A percentile compares a stretch with the other conserved stretches of the same genome.
Conservation (phyloP, 257 asterid species). For the Solanum neorickii region DNA sequence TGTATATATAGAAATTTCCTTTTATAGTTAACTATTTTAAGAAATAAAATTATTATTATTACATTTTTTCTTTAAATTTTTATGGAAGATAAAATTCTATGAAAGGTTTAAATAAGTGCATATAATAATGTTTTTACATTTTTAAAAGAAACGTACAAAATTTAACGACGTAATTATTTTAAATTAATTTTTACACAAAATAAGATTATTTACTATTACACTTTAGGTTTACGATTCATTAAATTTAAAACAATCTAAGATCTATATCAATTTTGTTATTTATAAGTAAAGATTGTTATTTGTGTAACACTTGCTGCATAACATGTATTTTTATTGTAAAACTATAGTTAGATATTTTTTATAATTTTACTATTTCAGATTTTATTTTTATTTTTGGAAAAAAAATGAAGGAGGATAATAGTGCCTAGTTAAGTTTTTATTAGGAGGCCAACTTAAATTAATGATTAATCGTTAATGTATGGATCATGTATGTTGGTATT, state of each 20-base stretch:
- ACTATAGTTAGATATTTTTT: neutral
- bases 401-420: neutral
- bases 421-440: neutral
- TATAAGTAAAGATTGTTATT: neutral
- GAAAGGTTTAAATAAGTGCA: neutral
- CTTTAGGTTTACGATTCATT: neutral
- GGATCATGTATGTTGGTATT: neutral
- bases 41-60: neutral
- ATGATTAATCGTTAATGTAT: neutral
- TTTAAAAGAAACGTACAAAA: neutral
- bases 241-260: neutral
- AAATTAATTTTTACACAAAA: neutral
- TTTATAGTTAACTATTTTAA: neutral
- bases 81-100: neutral
- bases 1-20: neutral
- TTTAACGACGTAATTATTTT: neutral
- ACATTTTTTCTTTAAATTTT: neutral
- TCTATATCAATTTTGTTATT: neutral
- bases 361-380: neutral
- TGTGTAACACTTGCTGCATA: neutral
- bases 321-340: neutral
- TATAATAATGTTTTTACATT: neutral
- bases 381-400: neutral
- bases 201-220: accelerated
- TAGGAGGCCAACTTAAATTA: neutral